Evolutionary conservation across 2,329 filamentous ascomycete species (phyloP), one percentile per base, ranked within the genome.

Genomic region (Beauveria varroae): DNA sequence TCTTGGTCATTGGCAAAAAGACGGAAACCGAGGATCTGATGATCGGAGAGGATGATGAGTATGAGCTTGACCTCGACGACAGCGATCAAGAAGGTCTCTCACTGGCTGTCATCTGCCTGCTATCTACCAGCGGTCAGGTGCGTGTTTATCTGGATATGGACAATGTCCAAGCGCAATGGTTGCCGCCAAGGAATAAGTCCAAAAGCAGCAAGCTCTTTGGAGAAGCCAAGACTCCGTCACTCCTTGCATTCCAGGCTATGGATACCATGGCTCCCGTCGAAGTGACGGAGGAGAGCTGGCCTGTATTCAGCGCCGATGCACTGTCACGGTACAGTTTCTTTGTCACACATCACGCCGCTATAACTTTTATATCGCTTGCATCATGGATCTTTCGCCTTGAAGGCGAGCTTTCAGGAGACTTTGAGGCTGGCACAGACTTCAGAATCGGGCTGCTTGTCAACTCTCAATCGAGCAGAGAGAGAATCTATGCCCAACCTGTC

Each of bases 361-460:
- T 88, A 65, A 85, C 81, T 1, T 82, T 79, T 62, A 72, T 88
- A 14, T 87, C 84, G 2, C 75, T 88, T 40, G 74, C 81, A 1
- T 79, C 84, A 1, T 88, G 85, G 85, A 80, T 87, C 4, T 87
- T 85, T 70, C 79, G 84, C 2, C 76, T 88, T 0, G 85, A 87
- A 69, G 79, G 80, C 54, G 85, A 88, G 72, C 74, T 88, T 18
- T 76, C 78, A 59, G 80, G 77, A 12, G 79, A 82, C 60, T 80
- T 81, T 1, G 79, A 83, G 62, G 79, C 81, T 3, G 85, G 85
- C 3, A 80, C 81, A 1, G 83, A 87, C 62, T 86, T 87, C 68
- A 78, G 85, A 65, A 78, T 88, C 53, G 81, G 84, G 44, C 75
- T 87, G 16, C 73, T 87, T 30, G 82, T 81, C 61, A 83, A 83